Evolutionary conservation across 441 rosid genomes (phyloP), one percentile per base, ranked within the genome.

Genomic region (Lepidium campestre): DNA sequence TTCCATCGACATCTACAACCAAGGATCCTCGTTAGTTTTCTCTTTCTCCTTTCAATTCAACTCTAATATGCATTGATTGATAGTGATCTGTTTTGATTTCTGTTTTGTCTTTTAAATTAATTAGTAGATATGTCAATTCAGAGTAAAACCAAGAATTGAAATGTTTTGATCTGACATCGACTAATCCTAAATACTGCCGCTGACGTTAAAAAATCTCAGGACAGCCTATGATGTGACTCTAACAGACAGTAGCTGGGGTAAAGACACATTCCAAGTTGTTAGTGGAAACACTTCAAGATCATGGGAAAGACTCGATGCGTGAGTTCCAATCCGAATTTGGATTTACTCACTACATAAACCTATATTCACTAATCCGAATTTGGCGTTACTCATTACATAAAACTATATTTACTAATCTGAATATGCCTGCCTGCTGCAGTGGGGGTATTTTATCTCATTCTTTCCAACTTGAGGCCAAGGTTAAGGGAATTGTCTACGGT

Each of bases 271-370:
- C 53, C 71, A 78, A 63, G 59, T 82, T 41, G 67, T 88, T 72
- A 77, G 57, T 34, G 93, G 96, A 15, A 91, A 86, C 80, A 71
- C 77, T 65, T 85, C 89, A 31, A 77, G 42, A 46, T 85, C 97
- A 44, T 91, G 97, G 96, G 97, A 88, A 73, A 85, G 88, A 70
- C 93, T 88, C 40, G 93, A 88, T 74, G 87, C 81, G 95, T 86
- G 75, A 82, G 93, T 41, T 37, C 34, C 6, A 31, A 31, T 31
- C 34, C 34, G 7, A 6, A 4, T 31, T 31, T n/a, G n/a, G n/a
- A n/a, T n/a, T n/a, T n/a, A n/a, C n/a, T n/a, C n/a, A n/a, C n/a
- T n/a, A n/a, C n/a, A n/a, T n/a, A n/a, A n/a, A n/a, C n/a, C n/a
- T n/a, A n/a, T n/a, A n/a, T n/a, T n/a, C n/a, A n/a, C n/a, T n/a